Evolutionary conservation across 495 filamentous ascomycete species (phyloP), one percentile per base, ranked within the genome.

Genomic region (Daldinia bambusicola): DNA sequence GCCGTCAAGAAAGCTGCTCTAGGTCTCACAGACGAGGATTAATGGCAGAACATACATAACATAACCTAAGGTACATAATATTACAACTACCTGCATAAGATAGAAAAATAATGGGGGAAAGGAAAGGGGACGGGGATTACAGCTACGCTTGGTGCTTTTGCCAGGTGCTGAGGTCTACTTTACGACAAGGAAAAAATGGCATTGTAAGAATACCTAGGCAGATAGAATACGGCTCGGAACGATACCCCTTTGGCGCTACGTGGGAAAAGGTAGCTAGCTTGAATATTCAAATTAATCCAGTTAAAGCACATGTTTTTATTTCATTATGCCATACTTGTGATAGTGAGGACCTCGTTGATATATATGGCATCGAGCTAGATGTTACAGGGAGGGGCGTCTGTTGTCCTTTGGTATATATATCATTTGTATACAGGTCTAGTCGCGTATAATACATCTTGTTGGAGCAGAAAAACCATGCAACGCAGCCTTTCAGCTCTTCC

Each of bases 1-100:
- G 78, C 81, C 50, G 76, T 91, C 40, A 91, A 91, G 80, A 83
- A 81, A 77, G 81, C 82, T 6, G 79, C 84, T 5, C 79, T 88
- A 43, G 82, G 82, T 10, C 75, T 84, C 55, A 79, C 74, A 12
- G 82, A 78, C 2, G 84, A 86, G 20, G 83, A 85, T 38, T 76
- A 71, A 48, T 7, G 2, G 43, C 43, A 8, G 3, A 48, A 2
- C 8, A 13, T 18, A 14, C 43, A 16, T 41, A 41, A n/a, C n/a
- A n/a, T n/a, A n/a, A n/a, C n/a, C n/a, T n/a, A 40, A 13, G 4
- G 14, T 14, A 8, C 37, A 45, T 16, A 18, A 45, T 45, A 45
- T 45, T 3, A 26, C 1, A 26, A 26, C 3, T 26, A 26, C 26
- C 26, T 26, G 5, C 9, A 36, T 36, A 36, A 22, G 7, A 48